phyloP scores from a whole-genome alignment of 1,284 basidiomycete genomes.

The Dichomitus squalens region DNA sequence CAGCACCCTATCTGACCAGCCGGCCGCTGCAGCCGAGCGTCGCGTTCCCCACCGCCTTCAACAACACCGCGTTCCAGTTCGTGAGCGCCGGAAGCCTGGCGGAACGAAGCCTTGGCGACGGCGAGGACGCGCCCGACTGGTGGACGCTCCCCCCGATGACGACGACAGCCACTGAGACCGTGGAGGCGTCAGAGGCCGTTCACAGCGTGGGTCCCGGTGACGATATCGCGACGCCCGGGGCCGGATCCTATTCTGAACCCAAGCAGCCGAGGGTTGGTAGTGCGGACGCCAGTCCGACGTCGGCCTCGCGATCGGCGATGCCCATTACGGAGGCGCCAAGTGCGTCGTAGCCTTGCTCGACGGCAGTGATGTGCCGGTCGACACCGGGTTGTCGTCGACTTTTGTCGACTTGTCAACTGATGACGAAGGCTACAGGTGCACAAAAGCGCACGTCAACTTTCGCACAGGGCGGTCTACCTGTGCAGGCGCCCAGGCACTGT shows the following conservation, averaged over 20 bases:
- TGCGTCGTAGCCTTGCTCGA: not conserved
- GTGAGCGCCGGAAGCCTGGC: slow-evolving; percentile 31
- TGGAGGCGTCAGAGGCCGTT: too few species aligned
- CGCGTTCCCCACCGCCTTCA: slow-evolving; percentile 66
- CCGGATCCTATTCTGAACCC: too few species aligned
- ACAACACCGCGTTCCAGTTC: slow-evolving; percentile 63
- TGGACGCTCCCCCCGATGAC: slow-evolving; percentile 31
- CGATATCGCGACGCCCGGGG: not conserved
- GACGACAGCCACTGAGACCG: not conserved
- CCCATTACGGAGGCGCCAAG: not conserved
- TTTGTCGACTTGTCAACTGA: too few species aligned
- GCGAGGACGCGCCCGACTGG: slow-evolving; percentile 28
- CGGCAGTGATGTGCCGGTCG: too few species aligned
- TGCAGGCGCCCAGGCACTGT: too few species aligned
- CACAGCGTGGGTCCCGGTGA: too few species aligned
- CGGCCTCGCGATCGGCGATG: not conserved
- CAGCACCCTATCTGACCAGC: slow-evolving; percentile 50
- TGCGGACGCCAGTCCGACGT: not conserved
- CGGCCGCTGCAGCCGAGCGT: slow-evolving; percentile 49
- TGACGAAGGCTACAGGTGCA: too few species aligned
- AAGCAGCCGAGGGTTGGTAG: not conserved
- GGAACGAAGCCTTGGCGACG: slow-evolving; percentile 10
- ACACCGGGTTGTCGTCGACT: too few species aligned
- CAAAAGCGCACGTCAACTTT: too few species aligned
- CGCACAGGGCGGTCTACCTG: too few species aligned